A percentile compares a stretch with the other conserved stretches of the same genome.
These are phyloP conservation scores for Filosporella fistucella DNA, from an alignment of 495 filamentous ascomycete species.

Conservation along the genomic window DNA sequence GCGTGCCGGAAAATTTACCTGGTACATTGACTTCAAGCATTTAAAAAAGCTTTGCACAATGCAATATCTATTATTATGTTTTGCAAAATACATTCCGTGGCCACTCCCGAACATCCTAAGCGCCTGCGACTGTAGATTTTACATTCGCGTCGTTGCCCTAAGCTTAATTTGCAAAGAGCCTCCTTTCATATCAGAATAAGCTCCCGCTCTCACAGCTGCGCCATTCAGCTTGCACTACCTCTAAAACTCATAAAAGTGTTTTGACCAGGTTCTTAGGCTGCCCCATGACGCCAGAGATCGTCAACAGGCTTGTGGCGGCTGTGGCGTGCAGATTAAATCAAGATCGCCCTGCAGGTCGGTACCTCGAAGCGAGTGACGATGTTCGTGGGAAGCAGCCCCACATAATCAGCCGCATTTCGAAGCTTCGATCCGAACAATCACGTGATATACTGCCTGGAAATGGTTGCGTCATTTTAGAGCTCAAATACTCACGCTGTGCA, in stretches of 20 bases:
- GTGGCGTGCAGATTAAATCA: slow-evolving; percentile 16
- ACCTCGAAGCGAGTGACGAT: slow-evolving; percentile 13
- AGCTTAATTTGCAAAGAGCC: slow-evolving; percentile 21
- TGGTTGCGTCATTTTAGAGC: background rate
- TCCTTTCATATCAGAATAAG: slow-evolving; percentile 23
- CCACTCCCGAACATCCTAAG: background rate
- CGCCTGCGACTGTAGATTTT: background rate
- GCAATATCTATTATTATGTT: background rate
- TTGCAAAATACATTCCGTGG: background rate
- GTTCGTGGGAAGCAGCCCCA: slow-evolving; percentile 5
- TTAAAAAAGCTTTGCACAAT: too few species aligned
- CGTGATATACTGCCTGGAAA: background rate
- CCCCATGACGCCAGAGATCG: slow-evolving; percentile 5
- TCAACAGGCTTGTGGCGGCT: slow-evolving; percentile 11
- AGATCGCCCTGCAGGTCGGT: slow-evolving; percentile 11
- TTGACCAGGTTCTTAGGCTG: slow-evolving; percentile 4
- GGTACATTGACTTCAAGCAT: too few species aligned
- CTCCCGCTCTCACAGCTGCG: slow-evolving; percentile 20
- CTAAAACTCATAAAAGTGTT: slow-evolving; percentile 18
- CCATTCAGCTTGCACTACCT: slow-evolving; percentile 19
- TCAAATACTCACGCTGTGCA: background rate
- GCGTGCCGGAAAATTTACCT: too few species aligned
- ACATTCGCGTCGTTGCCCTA: slow-evolving; percentile 11
- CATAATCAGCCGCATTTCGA: too few species aligned
- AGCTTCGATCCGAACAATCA: background rate